These are phyloP conservation scores for Colletotrichum sidae DNA, from an alignment of 2,329 filamentous ascomycete genomes.

Conservation along the genomic window DNA sequence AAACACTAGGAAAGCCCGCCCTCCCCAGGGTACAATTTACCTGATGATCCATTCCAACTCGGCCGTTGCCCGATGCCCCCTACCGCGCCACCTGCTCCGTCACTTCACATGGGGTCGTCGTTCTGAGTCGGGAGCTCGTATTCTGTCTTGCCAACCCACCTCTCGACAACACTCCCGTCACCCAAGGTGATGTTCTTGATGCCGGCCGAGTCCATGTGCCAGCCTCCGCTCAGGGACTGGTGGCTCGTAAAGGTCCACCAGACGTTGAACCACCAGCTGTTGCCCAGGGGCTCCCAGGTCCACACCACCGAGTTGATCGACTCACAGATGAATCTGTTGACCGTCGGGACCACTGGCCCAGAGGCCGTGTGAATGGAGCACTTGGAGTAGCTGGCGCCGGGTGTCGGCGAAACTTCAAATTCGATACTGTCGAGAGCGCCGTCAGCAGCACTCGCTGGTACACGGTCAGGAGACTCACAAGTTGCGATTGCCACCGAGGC, in stretches of 20 bases:
- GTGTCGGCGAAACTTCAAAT: conserved; percentile 19
- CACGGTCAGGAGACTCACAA: background rate
- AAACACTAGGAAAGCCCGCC: too few species aligned
- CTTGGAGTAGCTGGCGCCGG: conserved; percentile 26
- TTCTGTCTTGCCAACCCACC: conserved; percentile 10
- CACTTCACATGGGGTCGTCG: background rate
- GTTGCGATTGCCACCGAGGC: conserved; percentile 8
- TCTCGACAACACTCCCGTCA: conserved; percentile 20
- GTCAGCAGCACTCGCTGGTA: background rate
- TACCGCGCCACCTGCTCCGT: background rate
- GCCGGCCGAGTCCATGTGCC: conserved; percentile 8
- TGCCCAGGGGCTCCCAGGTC: conserved; percentile 27
- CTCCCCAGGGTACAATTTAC: too few species aligned
- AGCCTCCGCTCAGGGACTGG: conserved; percentile 10
- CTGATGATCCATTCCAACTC: background rate
- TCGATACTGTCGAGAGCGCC: background rate
- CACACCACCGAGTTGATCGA: conserved; percentile 21
- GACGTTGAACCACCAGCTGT: conserved; percentile 29
- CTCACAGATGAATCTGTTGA: conserved; percentile 17
- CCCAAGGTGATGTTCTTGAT: conserved; percentile 13
- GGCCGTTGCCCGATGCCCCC: background rate
- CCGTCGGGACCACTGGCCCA: conserved; percentile 26
- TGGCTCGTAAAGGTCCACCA: conserved; percentile 35
- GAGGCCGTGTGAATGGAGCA: conserved; percentile 25
- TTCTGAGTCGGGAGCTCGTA: conserved; percentile 9